Conservation (phyloP, 73 alveolate genomes). For the Paramecium primaurelia region DNA sequence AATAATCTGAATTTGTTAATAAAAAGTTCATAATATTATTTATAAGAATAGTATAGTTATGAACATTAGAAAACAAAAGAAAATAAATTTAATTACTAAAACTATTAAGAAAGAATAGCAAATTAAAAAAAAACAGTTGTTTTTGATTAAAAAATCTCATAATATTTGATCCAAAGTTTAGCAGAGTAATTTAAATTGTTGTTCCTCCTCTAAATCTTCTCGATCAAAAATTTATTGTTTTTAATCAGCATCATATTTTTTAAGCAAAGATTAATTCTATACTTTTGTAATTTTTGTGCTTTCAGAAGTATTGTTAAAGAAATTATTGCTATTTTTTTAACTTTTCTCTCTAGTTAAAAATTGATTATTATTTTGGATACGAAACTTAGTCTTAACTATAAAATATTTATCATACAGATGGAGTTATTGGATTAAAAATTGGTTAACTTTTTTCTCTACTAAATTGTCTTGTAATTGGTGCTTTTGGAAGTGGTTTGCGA, state of each 20-base stretch:
- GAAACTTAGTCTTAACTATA: background rate
- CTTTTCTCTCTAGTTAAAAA: background rate
- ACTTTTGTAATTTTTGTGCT: background rate
- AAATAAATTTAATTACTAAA: background rate
- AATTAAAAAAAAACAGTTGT: background rate
- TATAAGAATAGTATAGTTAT: no score
- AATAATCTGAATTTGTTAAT: no score
- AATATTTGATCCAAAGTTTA: background rate
- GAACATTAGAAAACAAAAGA: background rate
- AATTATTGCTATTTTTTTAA: background rate
- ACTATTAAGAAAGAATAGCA: background rate
- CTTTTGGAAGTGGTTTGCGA: background rate
- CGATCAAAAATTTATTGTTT: background rate
- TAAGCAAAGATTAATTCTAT: background rate
- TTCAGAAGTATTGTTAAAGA: background rate
- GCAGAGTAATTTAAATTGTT: background rate
- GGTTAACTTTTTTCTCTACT: conserved; percentile 14
- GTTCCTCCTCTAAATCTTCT: conserved; percentile 17
- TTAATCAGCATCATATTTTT: background rate
- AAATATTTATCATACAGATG: background rate
- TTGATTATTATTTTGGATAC: background rate
- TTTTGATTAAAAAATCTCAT: background rate
- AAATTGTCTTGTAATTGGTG: background rate
- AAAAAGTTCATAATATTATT: no score
- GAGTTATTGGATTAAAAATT: background rate